Percentiles rank a stretch among this genome's conserved stretches.
phyloP scores from a whole-genome alignment of 768 basidiomycete genomes.

The Phaffia australis region DNA sequence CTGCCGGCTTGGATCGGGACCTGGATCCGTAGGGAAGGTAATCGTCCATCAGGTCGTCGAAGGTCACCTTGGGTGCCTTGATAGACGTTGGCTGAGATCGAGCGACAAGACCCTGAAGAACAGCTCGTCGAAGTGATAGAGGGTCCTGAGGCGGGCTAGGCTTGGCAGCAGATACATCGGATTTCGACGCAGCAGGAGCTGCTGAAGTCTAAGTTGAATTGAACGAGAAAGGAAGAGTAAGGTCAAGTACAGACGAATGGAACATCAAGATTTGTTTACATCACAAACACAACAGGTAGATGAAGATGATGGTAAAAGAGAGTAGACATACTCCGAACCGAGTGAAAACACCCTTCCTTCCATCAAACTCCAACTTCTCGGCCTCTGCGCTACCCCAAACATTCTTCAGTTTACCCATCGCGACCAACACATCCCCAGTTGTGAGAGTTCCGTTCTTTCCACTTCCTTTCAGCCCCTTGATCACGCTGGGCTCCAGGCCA shows the following conservation, averaged over 20 bases:
- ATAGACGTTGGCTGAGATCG: too few species aligned
- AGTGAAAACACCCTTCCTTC: constrained; percentile 11
- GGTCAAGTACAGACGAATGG: too few species aligned
- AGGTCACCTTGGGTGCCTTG: too few species aligned
- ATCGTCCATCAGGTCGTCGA: too few species aligned
- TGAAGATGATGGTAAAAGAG: neutral
- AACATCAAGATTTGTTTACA: neutral
- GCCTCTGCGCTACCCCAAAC: constrained; percentile 35
- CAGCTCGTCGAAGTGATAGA: constrained; percentile 17
- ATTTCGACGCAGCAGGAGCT: neutral
- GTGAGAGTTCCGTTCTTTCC: constrained; percentile 88
- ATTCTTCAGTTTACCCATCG: constrained; percentile 60
- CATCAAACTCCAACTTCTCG: constrained; percentile 8
- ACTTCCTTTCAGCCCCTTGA: constrained; percentile 66
- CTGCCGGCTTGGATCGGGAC: too few species aligned
- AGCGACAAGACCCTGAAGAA: constrained; percentile 8
- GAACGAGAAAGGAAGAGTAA: too few species aligned
- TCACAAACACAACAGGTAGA: neutral
- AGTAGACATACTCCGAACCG: constrained; percentile 13
- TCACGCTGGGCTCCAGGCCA: constrained; percentile 31
- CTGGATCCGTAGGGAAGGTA: too few species aligned
- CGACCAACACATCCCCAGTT: constrained; percentile 84
- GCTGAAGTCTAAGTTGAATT: neutral
- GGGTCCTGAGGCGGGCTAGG: constrained; percentile 19
- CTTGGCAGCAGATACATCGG: neutral